phyloP scores from a whole-genome alignment of 2,329 filamentous ascomycete species.

The Fusarium duplospermum region DNA sequence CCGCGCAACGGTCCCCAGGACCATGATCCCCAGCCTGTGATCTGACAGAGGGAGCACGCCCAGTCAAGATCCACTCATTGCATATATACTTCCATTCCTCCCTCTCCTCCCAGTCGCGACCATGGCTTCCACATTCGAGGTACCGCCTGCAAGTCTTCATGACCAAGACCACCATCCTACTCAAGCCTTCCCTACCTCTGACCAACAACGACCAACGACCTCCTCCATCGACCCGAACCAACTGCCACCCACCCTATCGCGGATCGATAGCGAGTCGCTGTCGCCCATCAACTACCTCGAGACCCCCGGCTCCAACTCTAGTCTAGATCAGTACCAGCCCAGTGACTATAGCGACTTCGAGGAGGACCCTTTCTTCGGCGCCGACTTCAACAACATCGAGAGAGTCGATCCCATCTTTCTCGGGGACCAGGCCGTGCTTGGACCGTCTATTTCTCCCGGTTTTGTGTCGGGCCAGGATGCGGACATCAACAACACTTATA shows the following conservation, averaged over 20 bases:
- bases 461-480: constrained; percentile 35
- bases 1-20: constrained; percentile 37
- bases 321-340: constrained; percentile 60
- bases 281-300: constrained; percentile 50
- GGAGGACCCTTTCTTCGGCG: constrained; percentile 64
- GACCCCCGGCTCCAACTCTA: constrained; percentile 63
- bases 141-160: constrained; percentile 55
- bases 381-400: constrained; percentile 60
- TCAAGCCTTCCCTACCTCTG: constrained; percentile 38
- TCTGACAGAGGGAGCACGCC: constrained; percentile 42
- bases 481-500: constrained; percentile 46
- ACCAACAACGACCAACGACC: constrained; percentile 42
- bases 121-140: constrained; percentile 60
- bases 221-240: constrained; percentile 53
- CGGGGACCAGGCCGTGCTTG: constrained; percentile 47
- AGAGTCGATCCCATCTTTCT: constrained; percentile 60
- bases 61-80: constrained; percentile 37
- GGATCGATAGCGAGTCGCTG: constrained; percentile 47
- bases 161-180: constrained; percentile 48
- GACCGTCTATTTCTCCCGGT: constrained; percentile 33
- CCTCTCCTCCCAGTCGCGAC: constrained; percentile 37
- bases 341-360: constrained; percentile 62
- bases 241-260: constrained; percentile 59
- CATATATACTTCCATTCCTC: constrained; percentile 52
- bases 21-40: constrained; percentile 50